Percentiles rank a stretch among this genome's conserved stretches.
Evolutionary conservation across 2,329 filamentous ascomycete species (phyloP).

Genomic region (Botrytis sinoallii): DNA sequence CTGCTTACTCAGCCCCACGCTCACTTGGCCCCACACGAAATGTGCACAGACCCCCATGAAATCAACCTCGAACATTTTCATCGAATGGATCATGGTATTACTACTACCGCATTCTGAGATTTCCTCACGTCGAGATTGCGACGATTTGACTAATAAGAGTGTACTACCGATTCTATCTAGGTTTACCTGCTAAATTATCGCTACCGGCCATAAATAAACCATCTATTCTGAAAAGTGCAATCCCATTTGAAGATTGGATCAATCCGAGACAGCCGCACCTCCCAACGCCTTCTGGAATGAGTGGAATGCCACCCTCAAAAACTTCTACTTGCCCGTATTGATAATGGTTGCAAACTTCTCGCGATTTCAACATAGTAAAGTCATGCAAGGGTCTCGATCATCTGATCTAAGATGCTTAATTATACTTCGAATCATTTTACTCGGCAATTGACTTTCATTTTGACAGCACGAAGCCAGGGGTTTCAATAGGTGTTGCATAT

Average conservation of each 20-base stretch:
- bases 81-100: neutral
- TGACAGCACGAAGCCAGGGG: neutral
- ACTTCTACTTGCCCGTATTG: neutral
- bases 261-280: neutral
- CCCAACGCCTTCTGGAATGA: neutral
- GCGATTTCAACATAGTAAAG: neutral
- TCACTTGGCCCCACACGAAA: neutral
- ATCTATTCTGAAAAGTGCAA: neutral
- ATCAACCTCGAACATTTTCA: neutral
- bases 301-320: neutral
- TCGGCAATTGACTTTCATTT: neutral
- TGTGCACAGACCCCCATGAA: neutral
- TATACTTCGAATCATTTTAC: neutral
- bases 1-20: neutral
- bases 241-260: neutral
- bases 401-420: neutral
- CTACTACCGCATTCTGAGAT: neutral
- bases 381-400: neutral
- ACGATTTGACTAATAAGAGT: too few relatives aligned
- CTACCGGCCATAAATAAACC: neutral
- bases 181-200: neutral
- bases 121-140: too few relatives aligned
- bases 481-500: neutral
- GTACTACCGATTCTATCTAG: neutral
- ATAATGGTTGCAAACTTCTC: neutral